Percentiles rank a stretch among this genome's conserved stretches.
Evolutionary conservation across 2,329 filamentous ascomycete species (phyloP).

Genomic region (Aspergillus calidoustus): DNA sequence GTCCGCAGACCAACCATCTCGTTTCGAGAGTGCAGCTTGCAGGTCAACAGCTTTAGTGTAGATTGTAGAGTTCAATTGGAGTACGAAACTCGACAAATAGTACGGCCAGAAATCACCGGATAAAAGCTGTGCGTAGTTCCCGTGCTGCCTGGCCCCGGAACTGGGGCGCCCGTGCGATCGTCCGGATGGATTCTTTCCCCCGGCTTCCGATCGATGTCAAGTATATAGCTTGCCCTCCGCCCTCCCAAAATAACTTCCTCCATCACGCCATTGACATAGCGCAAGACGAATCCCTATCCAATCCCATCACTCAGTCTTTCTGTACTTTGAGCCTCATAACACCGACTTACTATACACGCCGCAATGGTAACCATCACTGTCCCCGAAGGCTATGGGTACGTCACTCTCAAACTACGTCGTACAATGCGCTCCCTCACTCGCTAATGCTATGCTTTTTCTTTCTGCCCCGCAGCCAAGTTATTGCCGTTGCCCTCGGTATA

Average conservation of each 20-base stretch:
- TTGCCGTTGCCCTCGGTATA: conserved; percentile 58
- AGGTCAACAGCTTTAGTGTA: neutral
- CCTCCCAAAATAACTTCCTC: neutral
- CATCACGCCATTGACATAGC: conserved; percentile 4
- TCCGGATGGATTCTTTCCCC: conserved; percentile 15
- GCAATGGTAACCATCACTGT: conserved; percentile 49
- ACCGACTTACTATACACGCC: conserved; percentile 1
- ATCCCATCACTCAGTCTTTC: neutral
- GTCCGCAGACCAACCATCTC: neutral
- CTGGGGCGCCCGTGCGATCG: neutral
- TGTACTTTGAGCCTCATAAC: neutral
- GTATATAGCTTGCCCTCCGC: conserved; percentile 7
- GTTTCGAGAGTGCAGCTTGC: neutral
- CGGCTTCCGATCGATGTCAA: conserved; percentile 13
- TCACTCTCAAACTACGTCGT: conserved; percentile 6
- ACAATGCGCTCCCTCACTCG: neutral
- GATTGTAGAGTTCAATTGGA: neutral
- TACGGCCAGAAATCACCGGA: neutral
- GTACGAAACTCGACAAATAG: neutral
- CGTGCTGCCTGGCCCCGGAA: conserved; percentile 10
- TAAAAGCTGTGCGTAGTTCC: neutral
- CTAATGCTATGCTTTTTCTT: neutral
- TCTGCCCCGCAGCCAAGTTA: conserved; percentile 54
- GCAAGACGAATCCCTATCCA: neutral
- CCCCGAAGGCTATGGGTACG: conserved; percentile 56